These are phyloP conservation scores for Oryza glumipatula DNA, from an alignment of 176 grass and related monocot genomes.

Conservation along the genomic window DNA sequence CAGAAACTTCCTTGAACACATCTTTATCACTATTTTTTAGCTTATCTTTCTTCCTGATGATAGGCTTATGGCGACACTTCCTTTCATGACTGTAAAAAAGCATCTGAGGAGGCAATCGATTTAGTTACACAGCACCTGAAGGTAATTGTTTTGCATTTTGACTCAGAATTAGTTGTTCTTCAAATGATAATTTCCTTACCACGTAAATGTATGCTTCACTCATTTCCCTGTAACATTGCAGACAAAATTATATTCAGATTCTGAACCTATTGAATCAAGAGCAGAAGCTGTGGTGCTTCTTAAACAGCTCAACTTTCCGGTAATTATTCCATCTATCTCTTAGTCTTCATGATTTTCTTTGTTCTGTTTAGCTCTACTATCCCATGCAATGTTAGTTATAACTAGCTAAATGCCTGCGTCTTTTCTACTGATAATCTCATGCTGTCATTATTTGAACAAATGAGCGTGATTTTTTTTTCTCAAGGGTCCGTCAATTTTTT, in stretches of 20 bases:
- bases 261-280: conserved; percentile 97
- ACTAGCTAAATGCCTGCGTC: too few species aligned
- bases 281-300: conserved; percentile 97
- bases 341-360: conserved; percentile 17
- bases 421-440: too few species aligned
- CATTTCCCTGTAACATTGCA: conserved; percentile 41
- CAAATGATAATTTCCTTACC: conserved; percentile 10
- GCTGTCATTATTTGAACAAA: too few species aligned
- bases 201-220: conserved; percentile 4
- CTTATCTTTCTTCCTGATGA: conserved; percentile 37
- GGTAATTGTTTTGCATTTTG: conserved; percentile 52
- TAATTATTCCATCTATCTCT: conserved; percentile 57
- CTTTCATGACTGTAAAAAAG: conserved; percentile 96
- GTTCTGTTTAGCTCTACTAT: conserved; percentile 11
- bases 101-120: conserved; percentile 96
- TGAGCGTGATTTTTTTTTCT: too few species aligned
- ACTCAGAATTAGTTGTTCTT: conserved; percentile 31
- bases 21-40: conserved; percentile 34
- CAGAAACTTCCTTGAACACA: background rate
- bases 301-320: conserved; percentile 94
- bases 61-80: conserved; percentile 97
- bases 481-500: too few species aligned
- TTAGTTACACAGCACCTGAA: conserved; percentile 85
- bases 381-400: background rate
- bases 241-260: conserved; percentile 92